A percentile compares a stretch with the other conserved stretches of the same genome.
These are phyloP conservation scores for Ordospora pajunii DNA, from an alignment of 371 early-diverging fungal species.

Conservation along the genomic window DNA sequence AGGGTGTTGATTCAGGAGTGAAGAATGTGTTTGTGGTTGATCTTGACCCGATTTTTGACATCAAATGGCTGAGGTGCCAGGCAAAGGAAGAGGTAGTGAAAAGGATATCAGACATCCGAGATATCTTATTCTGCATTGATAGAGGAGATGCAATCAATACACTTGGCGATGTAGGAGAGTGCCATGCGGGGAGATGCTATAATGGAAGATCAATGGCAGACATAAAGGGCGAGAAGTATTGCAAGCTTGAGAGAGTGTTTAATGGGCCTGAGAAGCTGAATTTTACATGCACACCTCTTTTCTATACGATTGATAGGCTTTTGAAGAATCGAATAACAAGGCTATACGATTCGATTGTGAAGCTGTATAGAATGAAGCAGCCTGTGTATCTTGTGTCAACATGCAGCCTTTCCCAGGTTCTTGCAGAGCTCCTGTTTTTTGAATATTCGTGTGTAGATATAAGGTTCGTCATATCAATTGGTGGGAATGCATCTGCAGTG, in stretches of 20 bases:
- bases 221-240: background rate
- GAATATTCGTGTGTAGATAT: background rate
- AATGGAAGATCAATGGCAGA: background rate
- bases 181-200: background rate
- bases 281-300: constrained; percentile 8
- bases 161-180: background rate
- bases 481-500: background rate
- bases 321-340: constrained; percentile 13
- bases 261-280: constrained; percentile 4
- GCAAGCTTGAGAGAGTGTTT: background rate
- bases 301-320: constrained; percentile 19
- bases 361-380: background rate
- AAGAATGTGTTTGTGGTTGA: constrained; percentile 13
- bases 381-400: constrained; percentile 5
- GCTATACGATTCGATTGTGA: constrained; percentile 11
- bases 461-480: background rate
- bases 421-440: constrained; percentile 33
- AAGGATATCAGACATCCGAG: constrained; percentile 2
- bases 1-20: background rate
- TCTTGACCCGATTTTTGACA: constrained; percentile 18
- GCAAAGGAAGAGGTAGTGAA: background rate
- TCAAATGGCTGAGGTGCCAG: background rate
- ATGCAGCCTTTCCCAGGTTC: background rate
- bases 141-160: background rate
- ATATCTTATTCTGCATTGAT: background rate